Percentiles rank a stretch among this genome's conserved stretches.
phyloP scores from a whole-genome alignment of 805 yeast species.

The Brettanomyces anomalus region DNA sequence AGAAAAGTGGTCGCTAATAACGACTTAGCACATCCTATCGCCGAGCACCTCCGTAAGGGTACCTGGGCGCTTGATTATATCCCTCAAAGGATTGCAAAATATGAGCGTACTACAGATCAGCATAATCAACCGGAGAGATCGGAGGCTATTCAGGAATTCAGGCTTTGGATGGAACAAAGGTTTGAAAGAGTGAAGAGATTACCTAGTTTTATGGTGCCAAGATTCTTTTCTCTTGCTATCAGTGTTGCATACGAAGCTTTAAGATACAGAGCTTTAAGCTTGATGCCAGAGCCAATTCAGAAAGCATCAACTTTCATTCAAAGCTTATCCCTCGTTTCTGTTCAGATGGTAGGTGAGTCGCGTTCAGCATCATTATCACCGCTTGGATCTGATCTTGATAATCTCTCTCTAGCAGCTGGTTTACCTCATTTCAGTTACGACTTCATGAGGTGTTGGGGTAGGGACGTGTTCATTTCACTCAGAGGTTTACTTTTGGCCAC shows the following conservation, averaged over 20 bases:
- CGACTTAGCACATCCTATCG: constrained; percentile 76
- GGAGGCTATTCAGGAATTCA: constrained; percentile 42
- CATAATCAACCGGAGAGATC: constrained; percentile 22
- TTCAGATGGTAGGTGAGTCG: constrained; percentile 78
- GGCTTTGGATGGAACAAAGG: constrained; percentile 61
- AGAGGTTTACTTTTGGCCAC: constrained; percentile 76
- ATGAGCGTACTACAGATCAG: constrained; percentile 14
- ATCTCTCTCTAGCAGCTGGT: constrained; percentile 89
- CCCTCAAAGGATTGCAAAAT: constrained; percentile 51
- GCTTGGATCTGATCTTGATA: constrained; percentile 27
- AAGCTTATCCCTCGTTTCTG: constrained; percentile 67
- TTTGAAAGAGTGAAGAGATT: constrained; percentile 51
- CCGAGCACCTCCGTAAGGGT: constrained; percentile 75
- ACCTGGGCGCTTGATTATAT: constrained; percentile 83
- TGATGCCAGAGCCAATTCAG: constrained; percentile 47
- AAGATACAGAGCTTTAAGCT: constrained; percentile 52
- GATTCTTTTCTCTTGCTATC: constrained; percentile 75
- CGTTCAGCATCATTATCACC: constrained; percentile 72
- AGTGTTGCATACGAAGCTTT: constrained; percentile 82
- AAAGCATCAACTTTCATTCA: constrained; percentile 67
- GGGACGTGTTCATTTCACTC: constrained; percentile 85
- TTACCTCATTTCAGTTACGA: constrained; percentile 87
- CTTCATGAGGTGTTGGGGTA: constrained; percentile 97
- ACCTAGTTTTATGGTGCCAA: constrained; percentile 78
- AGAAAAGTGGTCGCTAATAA: constrained; percentile 54